Conservation (phyloP, 148 eudicot species). For the Fallopia convolvulus region DNA sequence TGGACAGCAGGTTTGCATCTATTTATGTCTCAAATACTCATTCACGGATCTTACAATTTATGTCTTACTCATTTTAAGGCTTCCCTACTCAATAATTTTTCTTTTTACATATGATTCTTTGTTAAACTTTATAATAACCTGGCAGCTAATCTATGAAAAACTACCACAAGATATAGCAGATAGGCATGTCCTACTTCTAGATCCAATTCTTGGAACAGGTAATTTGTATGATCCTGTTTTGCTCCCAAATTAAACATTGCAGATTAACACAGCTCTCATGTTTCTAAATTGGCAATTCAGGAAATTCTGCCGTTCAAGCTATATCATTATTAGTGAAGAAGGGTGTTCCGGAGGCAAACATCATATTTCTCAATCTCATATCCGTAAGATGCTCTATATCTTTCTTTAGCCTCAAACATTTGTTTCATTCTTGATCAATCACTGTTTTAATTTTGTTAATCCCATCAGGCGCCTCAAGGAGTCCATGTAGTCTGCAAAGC, state of each 20-base stretch:
- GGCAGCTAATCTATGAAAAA: slow-evolving; percentile 87
- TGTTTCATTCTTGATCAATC: background rate
- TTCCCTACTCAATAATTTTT: background rate
- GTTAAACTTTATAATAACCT: background rate
- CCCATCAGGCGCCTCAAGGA: slow-evolving; percentile 91
- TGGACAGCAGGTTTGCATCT: slow-evolving; percentile 66
- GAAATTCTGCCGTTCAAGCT: slow-evolving; percentile 94
- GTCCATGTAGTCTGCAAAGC: slow-evolving; percentile 79
- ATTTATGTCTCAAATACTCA: background rate
- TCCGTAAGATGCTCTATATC: slow-evolving; percentile 39
- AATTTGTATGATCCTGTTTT: background rate
- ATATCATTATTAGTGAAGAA: slow-evolving; percentile 74
- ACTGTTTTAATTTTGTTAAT: background rate
- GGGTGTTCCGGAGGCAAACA: slow-evolving; percentile 94
- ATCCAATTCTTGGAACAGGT: slow-evolving; percentile 98
- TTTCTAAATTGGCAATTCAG: slow-evolving; percentile 23
- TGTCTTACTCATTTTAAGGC: background rate
- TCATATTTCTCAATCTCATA: slow-evolving; percentile 89
- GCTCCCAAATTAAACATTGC: background rate
- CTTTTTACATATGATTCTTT: background rate
- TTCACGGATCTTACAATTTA: background rate
- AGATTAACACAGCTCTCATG: background rate
- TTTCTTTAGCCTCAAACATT: background rate
- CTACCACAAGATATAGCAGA: slow-evolving; percentile 84
- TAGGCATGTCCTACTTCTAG: slow-evolving; percentile 85